Conservation (phyloP, 495 filamentous ascomycete species). For the Parathielavia appendiculata region DNA sequence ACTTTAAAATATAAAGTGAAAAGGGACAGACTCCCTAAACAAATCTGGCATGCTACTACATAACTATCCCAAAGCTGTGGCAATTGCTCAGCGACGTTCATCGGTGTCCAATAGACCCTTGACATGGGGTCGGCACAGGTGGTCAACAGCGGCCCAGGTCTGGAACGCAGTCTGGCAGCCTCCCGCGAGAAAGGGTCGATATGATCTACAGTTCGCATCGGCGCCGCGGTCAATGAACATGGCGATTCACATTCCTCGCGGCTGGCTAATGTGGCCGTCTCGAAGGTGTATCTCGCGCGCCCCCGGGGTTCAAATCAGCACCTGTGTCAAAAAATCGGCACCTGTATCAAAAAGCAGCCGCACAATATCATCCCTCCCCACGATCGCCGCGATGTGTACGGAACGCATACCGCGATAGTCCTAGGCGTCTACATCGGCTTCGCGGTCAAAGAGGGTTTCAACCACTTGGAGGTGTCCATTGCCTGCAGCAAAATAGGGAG, state of each 20-base stretch:
- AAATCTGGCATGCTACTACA: no score
- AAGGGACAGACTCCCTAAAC: no score
- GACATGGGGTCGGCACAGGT: neutral
- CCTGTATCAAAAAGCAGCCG: neutral
- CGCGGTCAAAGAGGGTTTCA: neutral
- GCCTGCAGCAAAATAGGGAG: neutral
- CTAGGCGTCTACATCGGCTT: neutral
- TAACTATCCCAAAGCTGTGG: no score
- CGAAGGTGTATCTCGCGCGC: neutral
- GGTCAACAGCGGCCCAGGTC: neutral
- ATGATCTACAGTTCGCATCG: neutral
- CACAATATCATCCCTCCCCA: neutral
- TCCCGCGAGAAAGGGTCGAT: neutral
- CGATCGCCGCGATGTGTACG: neutral
- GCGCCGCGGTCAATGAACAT: neutral
- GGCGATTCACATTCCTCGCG: neutral
- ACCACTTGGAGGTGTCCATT: neutral
- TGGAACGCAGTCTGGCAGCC: neutral
- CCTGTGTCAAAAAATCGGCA: neutral
- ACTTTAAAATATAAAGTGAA: no score
- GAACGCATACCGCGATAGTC: neutral
- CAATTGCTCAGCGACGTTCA: no score
- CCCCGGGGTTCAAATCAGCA: neutral
- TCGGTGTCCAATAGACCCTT: no score
- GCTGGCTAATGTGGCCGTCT: neutral